Evolutionary conservation across 1,284 basidiomycete species (phyloP), one percentile per base, ranked within the genome.

Genomic region (Lignosus rhinocerotis): DNA sequence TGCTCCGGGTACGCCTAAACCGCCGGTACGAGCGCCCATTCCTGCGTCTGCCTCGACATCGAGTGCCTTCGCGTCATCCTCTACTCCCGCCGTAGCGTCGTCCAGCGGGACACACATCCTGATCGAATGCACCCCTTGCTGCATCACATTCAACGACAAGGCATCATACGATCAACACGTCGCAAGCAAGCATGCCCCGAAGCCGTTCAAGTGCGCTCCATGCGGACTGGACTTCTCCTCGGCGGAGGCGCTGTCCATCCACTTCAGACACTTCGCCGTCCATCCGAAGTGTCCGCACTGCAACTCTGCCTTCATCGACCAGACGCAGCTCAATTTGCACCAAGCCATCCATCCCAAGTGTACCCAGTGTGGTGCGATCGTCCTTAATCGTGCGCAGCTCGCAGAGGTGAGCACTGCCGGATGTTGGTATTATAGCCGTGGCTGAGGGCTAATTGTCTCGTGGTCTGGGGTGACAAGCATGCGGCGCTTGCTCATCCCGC

Each of bases 211-310:
- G 32, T 66, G 64, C 49, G 32, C 30, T 10, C 60, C 64, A 9
- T 66, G 64, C 34, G 53, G 39, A 9, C 17, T 61, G 16, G 54
- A 61, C 14, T 66, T 66, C 57, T 56, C 59, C 5, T 55, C 60
- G 3, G 17, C 54, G 36, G 56, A 63, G 33, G 61, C 61, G 8
- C 53, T 61, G n/a, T 33, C 55, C 1, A 41, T 59, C 17, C 62
- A 64, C 43, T 45, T 53, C 34, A 51, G 53, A n/a, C 32, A 59
- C 34, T 57, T 47, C 34, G 12, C 53, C 9, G 17, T 39, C 4
- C 62, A 64, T 17, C 62, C 62, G 6, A 64, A 64, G 34, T 64
- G 62, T 33, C 45, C 54, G 17, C 30, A 43, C 25, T 64, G 62
- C 55, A 32, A 44, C 12, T 55, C 60, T 6, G 53, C 60, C 1